A percentile compares a stretch with the other conserved stretches of the same genome.
Evolutionary conservation across 306 rosid genomes (phyloP).

Genomic region (Oemleria cerasiformis): DNA sequence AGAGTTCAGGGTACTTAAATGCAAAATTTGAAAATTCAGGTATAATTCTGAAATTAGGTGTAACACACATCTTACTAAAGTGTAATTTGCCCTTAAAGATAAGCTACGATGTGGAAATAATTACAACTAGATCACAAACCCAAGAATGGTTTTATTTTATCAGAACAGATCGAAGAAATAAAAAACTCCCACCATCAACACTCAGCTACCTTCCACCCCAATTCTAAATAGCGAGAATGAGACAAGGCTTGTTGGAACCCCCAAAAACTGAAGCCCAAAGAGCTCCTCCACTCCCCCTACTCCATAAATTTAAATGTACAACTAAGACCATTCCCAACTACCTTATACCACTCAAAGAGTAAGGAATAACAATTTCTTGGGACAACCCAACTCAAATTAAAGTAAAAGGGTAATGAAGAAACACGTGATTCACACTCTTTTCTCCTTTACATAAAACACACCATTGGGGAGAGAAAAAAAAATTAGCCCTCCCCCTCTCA

Average conservation of each 20-base stretch:
- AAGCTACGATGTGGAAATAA: not conserved
- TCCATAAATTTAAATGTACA: not conserved
- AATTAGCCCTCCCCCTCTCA: not conserved
- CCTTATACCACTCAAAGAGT: not conserved
- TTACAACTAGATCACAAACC: not conserved
- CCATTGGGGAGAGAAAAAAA: not conserved
- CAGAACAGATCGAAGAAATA: not conserved
- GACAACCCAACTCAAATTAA: slow-evolving; percentile 1
- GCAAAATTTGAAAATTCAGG: no score
- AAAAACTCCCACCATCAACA: not conserved
- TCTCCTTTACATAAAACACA: not conserved
- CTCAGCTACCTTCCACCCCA: not conserved
- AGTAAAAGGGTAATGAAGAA: not conserved
- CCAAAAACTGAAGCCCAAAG: not conserved
- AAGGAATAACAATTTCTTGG: not conserved
- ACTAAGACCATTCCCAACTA: not conserved
- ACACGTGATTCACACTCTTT: not conserved
- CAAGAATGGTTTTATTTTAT: not conserved
- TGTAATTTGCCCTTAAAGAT: not conserved
- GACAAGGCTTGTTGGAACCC: no score
- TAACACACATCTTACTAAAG: no score
- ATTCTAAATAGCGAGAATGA: no score
- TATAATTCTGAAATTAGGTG: no score
- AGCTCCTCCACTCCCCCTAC: not conserved
- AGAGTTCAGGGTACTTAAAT: no score